Conservation (phyloP, 2,329 filamentous ascomycete species). For the Nemania sp. region DNA sequence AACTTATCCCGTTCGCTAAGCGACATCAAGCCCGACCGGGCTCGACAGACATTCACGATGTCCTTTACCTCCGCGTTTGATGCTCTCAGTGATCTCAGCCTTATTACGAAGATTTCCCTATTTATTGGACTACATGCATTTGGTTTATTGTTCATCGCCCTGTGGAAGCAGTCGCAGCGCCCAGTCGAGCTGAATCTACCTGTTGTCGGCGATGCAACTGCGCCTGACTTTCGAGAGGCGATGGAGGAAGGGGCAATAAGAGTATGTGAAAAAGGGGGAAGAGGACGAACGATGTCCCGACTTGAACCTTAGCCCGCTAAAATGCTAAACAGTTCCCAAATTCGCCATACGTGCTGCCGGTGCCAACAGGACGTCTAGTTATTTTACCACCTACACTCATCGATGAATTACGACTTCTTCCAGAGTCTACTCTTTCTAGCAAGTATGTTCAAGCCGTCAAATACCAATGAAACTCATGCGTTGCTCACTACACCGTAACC, state of each 20-base stretch:
- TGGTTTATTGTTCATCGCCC: not conserved
- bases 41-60: not conserved
- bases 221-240: not conserved
- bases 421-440: not conserved
- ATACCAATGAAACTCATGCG: not conserved
- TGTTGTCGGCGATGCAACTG: not conserved
- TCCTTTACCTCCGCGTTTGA: not conserved
- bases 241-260: not conserved
- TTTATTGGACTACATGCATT: not conserved
- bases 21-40: not conserved
- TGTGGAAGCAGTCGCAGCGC: not conserved
- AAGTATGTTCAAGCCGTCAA: not conserved
- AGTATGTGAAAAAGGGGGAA: not conserved
- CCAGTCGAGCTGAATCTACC: not conserved
- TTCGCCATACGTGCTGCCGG: not conserved
- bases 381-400: not conserved
- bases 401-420: not conserved
- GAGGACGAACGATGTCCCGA: not conserved
- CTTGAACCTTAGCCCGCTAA: not conserved
- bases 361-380: not conserved
- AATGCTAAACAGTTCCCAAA: not conserved
- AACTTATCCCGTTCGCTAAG: not conserved
- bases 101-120: not conserved
- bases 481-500: not conserved
- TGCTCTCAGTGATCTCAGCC: not conserved